A percentile compares a stretch with the other conserved stretches of the same genome.
phyloP scores from a whole-genome alignment of 805 yeast genomes.

The Starmerella potacharoeniae region DNA sequence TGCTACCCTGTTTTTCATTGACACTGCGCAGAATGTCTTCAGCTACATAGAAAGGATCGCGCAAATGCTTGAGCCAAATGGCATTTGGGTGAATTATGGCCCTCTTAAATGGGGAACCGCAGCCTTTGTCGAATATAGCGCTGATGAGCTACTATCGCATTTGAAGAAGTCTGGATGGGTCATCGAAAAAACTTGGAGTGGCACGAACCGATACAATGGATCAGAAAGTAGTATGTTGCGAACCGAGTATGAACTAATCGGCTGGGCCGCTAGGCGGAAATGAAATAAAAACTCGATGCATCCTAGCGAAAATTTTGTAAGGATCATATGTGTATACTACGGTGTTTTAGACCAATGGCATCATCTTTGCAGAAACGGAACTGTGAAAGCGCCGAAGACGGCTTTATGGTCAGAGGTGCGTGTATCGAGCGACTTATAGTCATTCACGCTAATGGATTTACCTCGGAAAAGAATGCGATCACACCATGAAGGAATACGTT shows the following conservation, averaged over 20 bases:
- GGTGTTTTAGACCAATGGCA: neutral
- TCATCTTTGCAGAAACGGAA: conserved; percentile 30
- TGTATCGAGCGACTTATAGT: conserved; percentile 49
- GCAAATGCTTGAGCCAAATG: conserved; percentile 36
- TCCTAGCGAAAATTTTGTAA: too few relatives aligned
- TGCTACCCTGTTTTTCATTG: conserved; percentile 60
- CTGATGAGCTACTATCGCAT: conserved; percentile 52
- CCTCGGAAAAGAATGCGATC: conserved; percentile 71
- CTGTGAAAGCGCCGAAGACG: conserved; percentile 60
- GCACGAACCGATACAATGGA: conserved; percentile 26
- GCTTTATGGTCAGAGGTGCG: conserved; percentile 84
- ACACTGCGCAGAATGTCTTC: conserved; percentile 80
- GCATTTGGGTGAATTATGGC: conserved; percentile 82
- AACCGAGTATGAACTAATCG: conserved; percentile 24
- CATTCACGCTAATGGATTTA: conserved; percentile 43
- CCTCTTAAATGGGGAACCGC: conserved; percentile 85
- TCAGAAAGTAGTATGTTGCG: conserved; percentile 26
- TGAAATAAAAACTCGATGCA: neutral
- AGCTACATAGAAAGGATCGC: conserved; percentile 61
- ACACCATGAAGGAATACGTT: conserved; percentile 95
- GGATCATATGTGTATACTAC: too few relatives aligned
- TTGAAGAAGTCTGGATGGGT: conserved; percentile 56
- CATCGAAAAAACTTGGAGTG: conserved; percentile 21
- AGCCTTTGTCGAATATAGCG: conserved; percentile 59
- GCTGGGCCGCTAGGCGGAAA: conserved; percentile 15